These are phyloP conservation scores for Aspergillus carlsbadensis DNA, from an alignment of 495 filamentous ascomycete species.

Conservation along the genomic window DNA sequence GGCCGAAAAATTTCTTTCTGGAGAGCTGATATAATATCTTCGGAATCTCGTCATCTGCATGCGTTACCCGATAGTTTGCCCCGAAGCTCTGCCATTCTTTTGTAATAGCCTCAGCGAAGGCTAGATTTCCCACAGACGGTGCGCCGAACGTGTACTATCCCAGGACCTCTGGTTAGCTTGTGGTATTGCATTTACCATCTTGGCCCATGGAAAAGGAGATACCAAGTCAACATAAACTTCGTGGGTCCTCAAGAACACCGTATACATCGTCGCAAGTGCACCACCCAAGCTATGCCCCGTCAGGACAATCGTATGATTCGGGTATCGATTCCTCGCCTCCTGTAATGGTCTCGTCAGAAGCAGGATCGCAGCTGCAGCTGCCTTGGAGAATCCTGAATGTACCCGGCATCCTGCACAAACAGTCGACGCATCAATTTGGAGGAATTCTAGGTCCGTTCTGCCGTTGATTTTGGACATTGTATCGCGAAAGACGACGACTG, in stretches of 20 bases:
- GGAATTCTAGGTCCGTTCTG: conserved; percentile 50
- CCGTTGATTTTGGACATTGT: conserved; percentile 57
- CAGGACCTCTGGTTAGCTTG: too few species aligned
- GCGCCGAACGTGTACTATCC: conserved; percentile 58
- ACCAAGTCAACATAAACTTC: conserved; percentile 26
- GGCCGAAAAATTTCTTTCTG: background rate
- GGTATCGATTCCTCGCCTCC: conserved; percentile 27
- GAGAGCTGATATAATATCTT: conserved; percentile 44
- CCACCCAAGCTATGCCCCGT: conserved; percentile 65
- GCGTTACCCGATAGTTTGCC: conserved; percentile 60
- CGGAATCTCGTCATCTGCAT: conserved; percentile 58
- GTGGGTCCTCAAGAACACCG: conserved; percentile 45
- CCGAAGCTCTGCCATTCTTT: conserved; percentile 21
- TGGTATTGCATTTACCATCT: too few species aligned
- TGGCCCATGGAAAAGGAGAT: too few species aligned
- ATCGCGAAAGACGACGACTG: conserved; percentile 63
- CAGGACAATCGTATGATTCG: conserved; percentile 46
- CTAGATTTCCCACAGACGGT: conserved; percentile 56
- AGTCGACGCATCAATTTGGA: conserved; percentile 14
- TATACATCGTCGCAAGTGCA: conserved; percentile 55
- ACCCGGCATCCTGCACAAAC: conserved; percentile 35
- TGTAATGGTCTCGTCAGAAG: conserved; percentile 28
- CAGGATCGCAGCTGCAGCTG: conserved; percentile 37
- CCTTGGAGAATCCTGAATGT: conserved; percentile 47
- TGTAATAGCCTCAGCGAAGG: conserved; percentile 47